These are phyloP conservation scores for Nannizziopsis barbatae DNA, from an alignment of 2,329 filamentous ascomycete genomes.

Conservation along the genomic window DNA sequence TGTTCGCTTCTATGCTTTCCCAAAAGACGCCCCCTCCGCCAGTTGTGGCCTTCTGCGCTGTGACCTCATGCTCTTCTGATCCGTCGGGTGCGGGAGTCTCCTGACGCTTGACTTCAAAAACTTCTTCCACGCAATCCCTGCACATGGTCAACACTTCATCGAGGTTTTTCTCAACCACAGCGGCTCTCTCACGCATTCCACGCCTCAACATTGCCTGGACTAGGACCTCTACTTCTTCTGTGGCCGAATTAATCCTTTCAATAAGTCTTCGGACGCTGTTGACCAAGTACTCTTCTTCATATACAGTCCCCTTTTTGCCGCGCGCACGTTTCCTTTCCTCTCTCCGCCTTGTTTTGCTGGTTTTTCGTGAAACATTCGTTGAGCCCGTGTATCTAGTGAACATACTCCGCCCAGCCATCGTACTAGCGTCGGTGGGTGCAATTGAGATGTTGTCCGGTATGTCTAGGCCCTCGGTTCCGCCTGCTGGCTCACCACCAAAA, in stretches of 20 bases:
- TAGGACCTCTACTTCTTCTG: slow-evolving; percentile 61
- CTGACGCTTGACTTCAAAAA: slow-evolving; percentile 44
- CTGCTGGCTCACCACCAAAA: slow-evolving; percentile 62
- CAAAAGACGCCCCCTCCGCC: slow-evolving; percentile 30
- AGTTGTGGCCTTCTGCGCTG: slow-evolving; percentile 14
- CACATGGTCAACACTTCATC: slow-evolving; percentile 64
- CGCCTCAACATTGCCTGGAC: slow-evolving; percentile 67
- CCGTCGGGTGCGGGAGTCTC: slow-evolving; percentile 21
- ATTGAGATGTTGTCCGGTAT: slow-evolving; percentile 88
- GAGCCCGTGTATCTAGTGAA: slow-evolving; percentile 87
- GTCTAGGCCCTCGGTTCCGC: slow-evolving; percentile 49
- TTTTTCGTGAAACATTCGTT: slow-evolving; percentile 51
- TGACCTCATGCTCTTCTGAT: slow-evolving; percentile 17
- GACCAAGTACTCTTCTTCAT: slow-evolving; percentile 94
- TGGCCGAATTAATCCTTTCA: slow-evolving; percentile 63
- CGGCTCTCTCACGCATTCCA: slow-evolving; percentile 77
- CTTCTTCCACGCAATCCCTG: slow-evolving; percentile 53
- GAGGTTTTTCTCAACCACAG: slow-evolving; percentile 63
- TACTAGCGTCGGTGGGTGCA: slow-evolving; percentile 72
- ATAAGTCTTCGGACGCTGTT: slow-evolving; percentile 75
- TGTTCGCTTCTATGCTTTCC: slow-evolving; percentile 32
- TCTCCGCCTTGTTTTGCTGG: slow-evolving; percentile 72
- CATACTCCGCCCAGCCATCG: slow-evolving; percentile 64
- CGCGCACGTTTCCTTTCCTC: slow-evolving; percentile 92
- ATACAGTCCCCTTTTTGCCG: slow-evolving; percentile 92